These are phyloP conservation scores for Lenwebbia sp. DNA, from an alignment of 345 rosid genomes.

Conservation along the genomic window DNA sequence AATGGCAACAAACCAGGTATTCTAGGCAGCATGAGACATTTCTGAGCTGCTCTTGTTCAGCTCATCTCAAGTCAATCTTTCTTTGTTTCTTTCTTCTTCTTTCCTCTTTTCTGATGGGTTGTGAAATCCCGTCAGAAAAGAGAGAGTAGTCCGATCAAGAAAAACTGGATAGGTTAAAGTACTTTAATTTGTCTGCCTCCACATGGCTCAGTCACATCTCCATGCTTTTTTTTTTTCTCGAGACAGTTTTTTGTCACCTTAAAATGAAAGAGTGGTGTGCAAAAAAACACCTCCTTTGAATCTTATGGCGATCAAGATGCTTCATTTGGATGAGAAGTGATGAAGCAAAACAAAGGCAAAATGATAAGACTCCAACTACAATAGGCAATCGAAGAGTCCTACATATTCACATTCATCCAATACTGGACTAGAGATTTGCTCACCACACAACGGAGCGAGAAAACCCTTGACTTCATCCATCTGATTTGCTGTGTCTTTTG, in stretches of 20 bases:
- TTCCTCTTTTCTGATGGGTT: neutral
- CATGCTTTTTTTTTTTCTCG: neutral
- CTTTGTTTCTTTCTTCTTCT: neutral
- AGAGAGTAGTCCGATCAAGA: neutral
- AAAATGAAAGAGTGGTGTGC: neutral
- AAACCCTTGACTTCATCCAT: neutral
- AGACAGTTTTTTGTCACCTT: neutral
- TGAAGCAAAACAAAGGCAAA: neutral
- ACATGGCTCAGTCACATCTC: neutral
- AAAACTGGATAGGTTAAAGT: neutral
- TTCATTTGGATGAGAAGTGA: neutral
- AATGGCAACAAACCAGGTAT: slow-evolving; percentile 1
- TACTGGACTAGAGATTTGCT: neutral
- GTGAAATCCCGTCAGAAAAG: neutral
- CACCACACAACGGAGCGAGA: neutral
- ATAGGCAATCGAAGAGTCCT: neutral
- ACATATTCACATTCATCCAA: neutral
- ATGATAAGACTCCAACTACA: neutral
- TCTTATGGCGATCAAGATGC: neutral
- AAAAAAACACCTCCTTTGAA: neutral
- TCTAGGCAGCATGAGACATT: neutral
- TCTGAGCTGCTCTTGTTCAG: neutral
- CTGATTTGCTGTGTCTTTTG: neutral
- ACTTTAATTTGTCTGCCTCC: neutral
- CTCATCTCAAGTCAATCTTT: neutral